Base-by-base conservation (phyloP, 1,139 yeast species). In the Kluyveromyces sp. region DNA sequence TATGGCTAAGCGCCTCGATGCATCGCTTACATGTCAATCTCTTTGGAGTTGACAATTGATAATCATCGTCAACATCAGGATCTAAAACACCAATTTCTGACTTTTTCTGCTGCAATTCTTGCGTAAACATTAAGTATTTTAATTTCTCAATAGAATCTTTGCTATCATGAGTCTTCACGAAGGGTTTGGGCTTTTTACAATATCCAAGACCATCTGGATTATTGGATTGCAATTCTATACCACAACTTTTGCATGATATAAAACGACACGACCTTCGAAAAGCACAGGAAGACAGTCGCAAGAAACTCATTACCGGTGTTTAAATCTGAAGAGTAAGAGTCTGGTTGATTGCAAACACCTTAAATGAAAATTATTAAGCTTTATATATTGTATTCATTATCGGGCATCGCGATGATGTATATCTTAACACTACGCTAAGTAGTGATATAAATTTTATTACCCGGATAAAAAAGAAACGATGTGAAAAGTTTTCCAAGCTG, bases 11-110 rank as follows among this genome's bases (percentile, higher is more conserved):
- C 2, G 80, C 77, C 46, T 77, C 71, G 45, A 77, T 67, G 58
- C 90, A 83, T 48, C 89, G 61, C 37, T 72, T 61, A 60, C 90
- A 83, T 3, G 58, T 50, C 3, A 56, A 38, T 21, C 37, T 41
- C 7, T 43, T 33, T 32, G 45, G 60, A 62, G 27, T 15, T 25
- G n/a, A 48, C 49, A 25, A 49, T 42, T 44, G 35, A 28, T 5
- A 50, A 45, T 42, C 37, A 2, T 32, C 38, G 8, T 43, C 45
- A 46, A 39, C 37, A 21, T 53, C 50, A 4, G 45, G 25, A 45
- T 44, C 21, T 33, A 53, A 44, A 7, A 42, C 44, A 8, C 42
- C 45, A 4, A 29, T 48, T 2, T 40, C 49, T 29, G 55, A 56
- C 37, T 34, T 37, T 56, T 59, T n/a, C 53, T 45, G 2, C 42